Evolutionary conservation across 2,329 filamentous ascomycete species (phyloP), one percentile per base, ranked within the genome.

Genomic region (Plectosphaerella plurivora): DNA sequence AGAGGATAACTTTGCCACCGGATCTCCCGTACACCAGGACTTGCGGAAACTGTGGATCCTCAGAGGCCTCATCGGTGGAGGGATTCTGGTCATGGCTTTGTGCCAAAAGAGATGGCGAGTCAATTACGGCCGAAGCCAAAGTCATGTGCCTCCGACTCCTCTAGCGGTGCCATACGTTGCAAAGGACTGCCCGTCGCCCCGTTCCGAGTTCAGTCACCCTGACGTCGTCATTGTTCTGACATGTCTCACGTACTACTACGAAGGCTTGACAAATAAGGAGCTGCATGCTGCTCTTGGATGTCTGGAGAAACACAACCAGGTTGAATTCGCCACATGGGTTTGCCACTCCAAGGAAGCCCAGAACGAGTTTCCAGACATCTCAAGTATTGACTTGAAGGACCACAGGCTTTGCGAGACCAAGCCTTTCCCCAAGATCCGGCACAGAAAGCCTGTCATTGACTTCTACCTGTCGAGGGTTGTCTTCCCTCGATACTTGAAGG

Each of bases 81-180:
- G 88, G 0, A 59, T 89, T 0, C n/a, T n/a, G n/a, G n/a, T n/a
- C n/a, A n/a, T n/a, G n/a, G 59, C 58, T 0, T 86, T 84, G 53
- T 70, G 68, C 0, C 66, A 77, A 14, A 88, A 88, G 59, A 69
- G 84, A 2, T 89, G 82, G 81, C 67, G 79, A 3, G 84, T 89
- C 0, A 77, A 87, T 51, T 89, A 84, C 53, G 86, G 86, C 0
- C 68, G 80, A 0, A 76, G 83, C 58, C 53, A 59, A 0, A 59
- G 54, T 1, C 64, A 81, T 3, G 56, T 57, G 0, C 76, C 73
- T 0, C 47, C 53, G 1, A 79, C 75, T 0, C 68, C 63, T 47
- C 71, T 87, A 0, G 78, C 79, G 0, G 80, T 88, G 0, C 84
- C 83, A 0, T 88, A 77, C 56, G 71, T 72, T 9, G 82, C 81